These are phyloP conservation scores for Debaryomyces robertsiae DNA, from an alignment of 1,139 yeast genomes.

Conservation along the genomic window DNA sequence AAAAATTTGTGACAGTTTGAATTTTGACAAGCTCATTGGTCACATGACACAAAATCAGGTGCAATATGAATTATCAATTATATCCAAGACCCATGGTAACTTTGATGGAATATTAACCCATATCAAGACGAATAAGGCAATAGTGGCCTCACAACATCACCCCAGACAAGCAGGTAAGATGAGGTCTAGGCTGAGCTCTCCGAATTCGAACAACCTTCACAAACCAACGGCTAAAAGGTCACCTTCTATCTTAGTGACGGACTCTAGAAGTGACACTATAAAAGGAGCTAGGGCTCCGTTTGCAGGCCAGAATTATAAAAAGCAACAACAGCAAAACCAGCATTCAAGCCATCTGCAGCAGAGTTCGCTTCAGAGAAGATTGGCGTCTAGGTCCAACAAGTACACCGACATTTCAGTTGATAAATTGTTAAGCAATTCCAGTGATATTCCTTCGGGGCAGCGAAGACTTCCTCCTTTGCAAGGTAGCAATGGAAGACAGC, in stretches of 20 bases:
- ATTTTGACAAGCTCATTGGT: too few relatives aligned
- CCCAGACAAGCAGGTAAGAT: not conserved
- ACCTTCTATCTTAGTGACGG: constrained; percentile 92
- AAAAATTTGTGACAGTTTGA: not conserved
- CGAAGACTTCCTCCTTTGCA: constrained; percentile 47
- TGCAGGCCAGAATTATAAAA: constrained; percentile 60
- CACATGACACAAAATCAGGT: too few relatives aligned
- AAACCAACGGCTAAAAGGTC: constrained; percentile 83
- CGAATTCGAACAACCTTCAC: constrained; percentile 15
- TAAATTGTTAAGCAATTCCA: constrained; percentile 67
- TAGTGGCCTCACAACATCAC: too few relatives aligned
- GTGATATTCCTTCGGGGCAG: constrained; percentile 85
- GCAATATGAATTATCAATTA: too few relatives aligned
- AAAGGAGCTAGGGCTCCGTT: constrained; percentile 80
- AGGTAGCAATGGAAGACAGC: constrained; percentile 15
- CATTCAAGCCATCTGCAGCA: constrained; percentile 18
- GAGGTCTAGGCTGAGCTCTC: constrained; percentile 11
- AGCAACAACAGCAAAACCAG: constrained; percentile 34
- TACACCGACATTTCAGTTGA: constrained; percentile 75
- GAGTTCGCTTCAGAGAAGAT: constrained; percentile 26
- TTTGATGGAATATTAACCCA: too few relatives aligned
- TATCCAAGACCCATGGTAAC: too few relatives aligned
- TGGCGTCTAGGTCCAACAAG: constrained; percentile 38
- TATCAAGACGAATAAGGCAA: too few relatives aligned
- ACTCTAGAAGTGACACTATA: constrained; percentile 62